Conservation (phyloP, 257 asterid species). For the Gynochthodes officinalis region DNA sequence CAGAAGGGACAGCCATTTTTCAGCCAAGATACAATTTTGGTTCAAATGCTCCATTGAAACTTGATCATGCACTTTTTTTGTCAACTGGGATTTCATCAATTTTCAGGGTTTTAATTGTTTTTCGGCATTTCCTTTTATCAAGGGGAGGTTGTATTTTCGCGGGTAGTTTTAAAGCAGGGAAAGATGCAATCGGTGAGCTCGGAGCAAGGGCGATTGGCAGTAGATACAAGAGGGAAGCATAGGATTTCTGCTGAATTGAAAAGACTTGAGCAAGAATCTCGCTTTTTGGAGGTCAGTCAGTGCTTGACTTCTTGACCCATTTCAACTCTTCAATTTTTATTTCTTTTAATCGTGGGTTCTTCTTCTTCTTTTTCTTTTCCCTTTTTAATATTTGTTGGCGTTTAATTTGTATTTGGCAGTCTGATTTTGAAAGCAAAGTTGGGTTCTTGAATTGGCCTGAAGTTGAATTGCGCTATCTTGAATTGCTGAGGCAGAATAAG, state of each 20-base stretch:
- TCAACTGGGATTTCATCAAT: conserved; percentile 13
- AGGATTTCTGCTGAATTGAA: conserved; percentile 86
- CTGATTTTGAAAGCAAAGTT: not conserved
- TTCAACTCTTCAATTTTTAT: not conserved
- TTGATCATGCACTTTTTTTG: not conserved
- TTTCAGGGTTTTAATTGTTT: conserved; percentile 9
- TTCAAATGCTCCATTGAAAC: conserved; percentile 9
- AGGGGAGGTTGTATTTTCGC: not conserved
- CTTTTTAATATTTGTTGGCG: not conserved
- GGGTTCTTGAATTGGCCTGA: conserved; percentile 9
- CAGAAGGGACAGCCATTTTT: not conserved
- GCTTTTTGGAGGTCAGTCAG: conserved; percentile 71
- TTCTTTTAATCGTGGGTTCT: not conserved
- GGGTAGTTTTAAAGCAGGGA: not conserved
- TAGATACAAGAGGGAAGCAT: conserved; percentile 87
- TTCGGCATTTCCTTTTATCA: not conserved
- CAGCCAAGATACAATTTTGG: not conserved
- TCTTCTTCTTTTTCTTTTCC: conserved; percentile 8
- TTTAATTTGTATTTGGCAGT: not conserved
- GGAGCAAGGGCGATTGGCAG: conserved; percentile 52
- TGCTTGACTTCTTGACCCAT: conserved; percentile 11
- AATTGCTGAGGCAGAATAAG: not conserved
- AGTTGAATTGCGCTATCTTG: not conserved
- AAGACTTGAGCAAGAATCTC: conserved; percentile 92
- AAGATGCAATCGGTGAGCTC: conserved; percentile 70